Evolutionary conservation across 2,329 filamentous ascomycete species (phyloP), one percentile per base, ranked within the genome.

Genomic region (Aspergillus eucalypticola): DNA sequence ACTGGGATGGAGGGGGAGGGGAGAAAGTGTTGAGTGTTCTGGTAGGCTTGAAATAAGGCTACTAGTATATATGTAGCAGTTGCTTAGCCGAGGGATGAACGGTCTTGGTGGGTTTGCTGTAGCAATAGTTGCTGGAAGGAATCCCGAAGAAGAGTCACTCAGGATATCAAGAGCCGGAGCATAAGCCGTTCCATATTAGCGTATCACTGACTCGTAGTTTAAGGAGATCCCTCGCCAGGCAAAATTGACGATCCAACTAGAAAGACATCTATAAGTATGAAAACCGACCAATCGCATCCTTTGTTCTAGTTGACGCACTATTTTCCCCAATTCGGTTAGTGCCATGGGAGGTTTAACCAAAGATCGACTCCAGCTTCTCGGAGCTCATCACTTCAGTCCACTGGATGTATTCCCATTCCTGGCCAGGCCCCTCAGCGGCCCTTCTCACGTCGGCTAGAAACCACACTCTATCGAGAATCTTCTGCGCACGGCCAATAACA

Each of bases 401-500:
- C 7, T 56, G 54, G 11, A 49, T 27, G 32, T 38, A 53, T 23
- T 46, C 35, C 15, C 15, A 8, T 23, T 21, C 6, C 48, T 17
- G 17, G 3, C 17, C 35, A 17, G n/a, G 8, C 4, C 2, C 19
- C 38, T 32, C 13, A 6, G 50, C 41, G 13, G 44, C 55, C 3
- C 4, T 15, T 13, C 32, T 23, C 7, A 58, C 3, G 27, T 46
- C 55, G 10, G 49, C 27, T n/a, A 11, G 19, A 7, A 35, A 38
- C 59, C 55, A 61, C 4, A 61, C 59, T 35, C 35, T 61, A 6
- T 61, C 56, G 11, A 61, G 44, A 21, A 61, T 61, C 13, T 58
- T 56, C 50, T 19, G 21, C 11, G 29, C 59, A 11, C 50, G 50
- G 7, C n/a, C 8, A 10, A 61, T 46, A 0, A 44, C 21, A 6